Base-by-base conservation (phyloP, 2,329 filamentous ascomycete genomes). In the Thielaviopsis euricoi region DNA sequence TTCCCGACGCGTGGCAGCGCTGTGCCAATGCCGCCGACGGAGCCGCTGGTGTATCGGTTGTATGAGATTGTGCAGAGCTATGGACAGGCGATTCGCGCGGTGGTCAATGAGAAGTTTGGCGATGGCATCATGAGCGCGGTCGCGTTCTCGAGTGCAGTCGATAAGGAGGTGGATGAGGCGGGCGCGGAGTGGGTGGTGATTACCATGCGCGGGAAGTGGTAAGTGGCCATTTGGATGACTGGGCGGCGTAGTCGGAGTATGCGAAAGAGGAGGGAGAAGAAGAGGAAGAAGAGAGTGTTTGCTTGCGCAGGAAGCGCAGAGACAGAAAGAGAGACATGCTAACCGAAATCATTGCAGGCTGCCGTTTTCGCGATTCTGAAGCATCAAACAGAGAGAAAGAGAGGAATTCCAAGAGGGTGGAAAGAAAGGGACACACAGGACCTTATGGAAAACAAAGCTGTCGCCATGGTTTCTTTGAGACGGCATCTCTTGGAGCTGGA, bases 51-150 rank as follows among this genome's bases (percentile, higher is more conserved):
- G 67, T 97, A 97, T 70, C 77, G 91, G 2, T 70, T 96, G 60
- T 96, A 89, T 69, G 91, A 97, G 76, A 86, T 96, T 67, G 85
- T 97, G 62, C 90, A 96, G 74, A 97, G 95, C 70, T 96, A 96
- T 67, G 91, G 91, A 1, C 94, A 95, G 69, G 87, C 90, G 0
- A 96, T 94, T 73, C 96, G 96, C 77, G 90, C 89, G 0, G 80
- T 97, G 4, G 69, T 96, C 70, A 96, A 97, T 64, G 91, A 97
- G 78, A 96, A 96, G 76, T 89, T 89, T 67, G 86, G 86, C 0
- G 86, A 90, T 67, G 91, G 91, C 1, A 97, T 97, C 67, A 96
- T 97, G 91, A 95, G 89, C 67, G 91, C 90, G 0, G 95, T 96
- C 67, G 82, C 83, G 17, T 96, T 95, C 70, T 86, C 82, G 56